Conservation (phyloP, 2,329 filamentous ascomycete species). For the Endoconidiophora polonica region DNA sequence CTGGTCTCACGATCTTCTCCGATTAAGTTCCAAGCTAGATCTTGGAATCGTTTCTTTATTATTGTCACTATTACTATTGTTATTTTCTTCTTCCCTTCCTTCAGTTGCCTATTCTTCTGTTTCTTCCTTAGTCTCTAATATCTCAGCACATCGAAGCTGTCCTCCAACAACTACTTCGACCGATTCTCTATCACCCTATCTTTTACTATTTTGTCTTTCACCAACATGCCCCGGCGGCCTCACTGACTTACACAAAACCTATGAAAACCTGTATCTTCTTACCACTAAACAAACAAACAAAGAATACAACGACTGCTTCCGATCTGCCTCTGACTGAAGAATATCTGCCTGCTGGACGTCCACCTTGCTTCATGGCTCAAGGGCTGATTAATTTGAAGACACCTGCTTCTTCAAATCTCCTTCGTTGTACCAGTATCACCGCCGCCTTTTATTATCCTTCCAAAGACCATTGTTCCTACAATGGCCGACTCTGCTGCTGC, state of each 20-base stretch:
- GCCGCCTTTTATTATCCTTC: too few species aligned
- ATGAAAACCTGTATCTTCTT: neutral
- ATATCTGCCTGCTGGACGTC: too few species aligned
- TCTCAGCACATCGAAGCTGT: neutral
- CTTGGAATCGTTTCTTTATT: neutral
- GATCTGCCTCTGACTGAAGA: too few species aligned
- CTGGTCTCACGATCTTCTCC: neutral
- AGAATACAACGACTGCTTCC: neutral
- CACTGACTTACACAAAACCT: neutral
- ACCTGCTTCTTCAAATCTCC: too few species aligned
- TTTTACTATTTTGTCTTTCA: neutral
- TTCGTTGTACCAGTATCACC: too few species aligned
- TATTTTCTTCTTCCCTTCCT: neutral
- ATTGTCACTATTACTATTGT: neutral
- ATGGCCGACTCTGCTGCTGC: too few species aligned
- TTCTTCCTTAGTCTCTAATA: neutral
- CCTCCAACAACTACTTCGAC: neutral
- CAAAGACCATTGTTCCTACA: too few species aligned
- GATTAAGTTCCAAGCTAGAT: too few species aligned
- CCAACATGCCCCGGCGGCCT: slow-evolving; percentile 5
- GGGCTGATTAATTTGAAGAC: too few species aligned
- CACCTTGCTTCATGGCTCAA: too few species aligned
- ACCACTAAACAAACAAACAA: neutral
- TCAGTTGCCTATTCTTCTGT: neutral
- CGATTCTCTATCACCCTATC: neutral